These are phyloP conservation scores for Rosa chinensis DNA, from an alignment of 306 rosid species.

Conservation along the genomic window DNA sequence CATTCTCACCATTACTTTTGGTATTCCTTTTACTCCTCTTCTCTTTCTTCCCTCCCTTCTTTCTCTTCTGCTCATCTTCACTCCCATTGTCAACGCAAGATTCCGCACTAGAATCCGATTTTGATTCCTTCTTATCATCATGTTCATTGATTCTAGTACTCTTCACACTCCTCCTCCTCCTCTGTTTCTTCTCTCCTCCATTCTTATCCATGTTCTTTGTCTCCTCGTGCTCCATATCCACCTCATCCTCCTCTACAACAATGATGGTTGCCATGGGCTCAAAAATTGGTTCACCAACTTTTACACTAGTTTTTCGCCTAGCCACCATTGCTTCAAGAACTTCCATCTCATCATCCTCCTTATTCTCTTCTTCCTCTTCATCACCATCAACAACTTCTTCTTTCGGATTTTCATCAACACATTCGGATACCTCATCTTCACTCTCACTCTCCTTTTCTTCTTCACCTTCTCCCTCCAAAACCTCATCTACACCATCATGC, in stretches of 20 bases:
- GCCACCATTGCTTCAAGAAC: conserved; percentile 1
- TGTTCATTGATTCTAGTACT: neutral
- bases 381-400: neutral
- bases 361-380: neutral
- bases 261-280: neutral
- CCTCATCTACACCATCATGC: neutral
- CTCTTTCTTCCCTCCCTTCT: conserved; percentile 7
- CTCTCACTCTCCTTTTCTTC: neutral
- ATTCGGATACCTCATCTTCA: neutral
- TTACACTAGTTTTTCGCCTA: neutral
- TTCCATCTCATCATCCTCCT: neutral
- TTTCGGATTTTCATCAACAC: neutral
- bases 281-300: neutral
- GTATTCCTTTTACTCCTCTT: neutral
- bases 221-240: neutral
- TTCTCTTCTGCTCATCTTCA: neutral
- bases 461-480: neutral
- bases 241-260: neutral
- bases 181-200: neutral
- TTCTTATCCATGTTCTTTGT: neutral
- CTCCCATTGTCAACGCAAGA: neutral
- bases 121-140: neutral
- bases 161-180: conserved; percentile 1
- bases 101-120: neutral
- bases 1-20: neutral